phyloP scores from a whole-genome alignment of 176 grass and related monocot genomes.

The Rhynchospora breviuscula region DNA sequence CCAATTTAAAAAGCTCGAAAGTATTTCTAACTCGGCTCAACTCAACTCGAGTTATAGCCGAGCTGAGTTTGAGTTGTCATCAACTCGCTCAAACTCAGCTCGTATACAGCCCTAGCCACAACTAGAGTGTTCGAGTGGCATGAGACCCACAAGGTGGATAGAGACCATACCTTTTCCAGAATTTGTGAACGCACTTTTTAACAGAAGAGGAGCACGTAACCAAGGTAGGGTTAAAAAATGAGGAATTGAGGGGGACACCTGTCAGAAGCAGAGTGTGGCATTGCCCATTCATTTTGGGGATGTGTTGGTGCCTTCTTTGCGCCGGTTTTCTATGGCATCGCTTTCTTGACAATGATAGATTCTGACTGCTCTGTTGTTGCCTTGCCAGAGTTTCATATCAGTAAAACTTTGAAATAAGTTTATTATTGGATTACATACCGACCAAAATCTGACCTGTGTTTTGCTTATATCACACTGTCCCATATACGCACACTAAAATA shows the following conservation, averaged over 20 bases:
- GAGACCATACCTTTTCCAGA: neutral
- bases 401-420: neutral
- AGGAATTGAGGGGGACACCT: neutral
- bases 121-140: neutral
- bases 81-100: no score
- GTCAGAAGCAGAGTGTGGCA: neutral
- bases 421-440: neutral
- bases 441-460: neutral
- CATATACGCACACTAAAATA: conserved; percentile 1
- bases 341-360: conserved; percentile 11
- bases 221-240: neutral
- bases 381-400: neutral
- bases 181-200: neutral
- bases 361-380: neutral
- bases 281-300: neutral
- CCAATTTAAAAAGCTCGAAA: no score
- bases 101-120: no score
- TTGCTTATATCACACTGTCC: neutral
- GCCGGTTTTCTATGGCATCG: neutral
- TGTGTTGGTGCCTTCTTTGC: neutral
- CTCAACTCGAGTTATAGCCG: no score
- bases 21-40: no score
- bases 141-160: neutral
- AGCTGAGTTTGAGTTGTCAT: no score
- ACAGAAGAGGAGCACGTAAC: conserved; percentile 7